Evolutionary conservation across 352 stramenopile species (phyloP).

Genomic region (Phytophthora pistaciae): DNA sequence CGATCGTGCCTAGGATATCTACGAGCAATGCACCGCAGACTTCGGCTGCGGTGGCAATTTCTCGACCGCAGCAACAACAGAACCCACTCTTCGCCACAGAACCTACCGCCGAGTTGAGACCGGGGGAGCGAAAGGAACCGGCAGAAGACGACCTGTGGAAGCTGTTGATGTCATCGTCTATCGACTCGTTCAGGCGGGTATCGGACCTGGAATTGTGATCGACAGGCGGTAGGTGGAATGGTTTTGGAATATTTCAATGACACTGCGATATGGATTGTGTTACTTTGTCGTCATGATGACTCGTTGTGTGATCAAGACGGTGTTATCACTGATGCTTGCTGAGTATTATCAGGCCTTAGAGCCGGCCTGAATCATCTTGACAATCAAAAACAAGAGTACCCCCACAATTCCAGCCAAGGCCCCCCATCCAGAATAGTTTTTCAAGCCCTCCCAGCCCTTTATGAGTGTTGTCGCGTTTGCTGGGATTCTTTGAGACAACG

Average conservation of each 20-base stretch:
- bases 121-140: slow-evolving; percentile 15
- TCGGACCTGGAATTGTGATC: slow-evolving; percentile 43
- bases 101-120: neutral
- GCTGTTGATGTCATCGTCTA: slow-evolving; percentile 72
- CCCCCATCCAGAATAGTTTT: too few species aligned
- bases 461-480: too few species aligned
- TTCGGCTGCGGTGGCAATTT: slow-evolving; percentile 4
- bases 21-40: neutral
- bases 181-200: slow-evolving; percentile 59
- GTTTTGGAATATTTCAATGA: neutral
- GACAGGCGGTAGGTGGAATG: neutral
- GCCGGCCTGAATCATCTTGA: too few species aligned
- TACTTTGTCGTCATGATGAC: neutral
- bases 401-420: neutral
- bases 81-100: slow-evolving; percentile 38
- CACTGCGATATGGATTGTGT: neutral
- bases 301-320: neutral
- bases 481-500: too few species aligned
- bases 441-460: too few species aligned
- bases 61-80: slow-evolving; percentile 18
- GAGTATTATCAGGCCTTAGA: too few species aligned
- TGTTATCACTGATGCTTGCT: too few species aligned
- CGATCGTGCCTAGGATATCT: slow-evolving; percentile 18
- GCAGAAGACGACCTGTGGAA: slow-evolving; percentile 75
- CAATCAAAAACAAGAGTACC: too few species aligned